A percentile compares a stretch with the other conserved stretches of the same genome.
Evolutionary conservation across 768 basidiomycete species (phyloP).

Genomic region (Trametes gibbosa): DNA sequence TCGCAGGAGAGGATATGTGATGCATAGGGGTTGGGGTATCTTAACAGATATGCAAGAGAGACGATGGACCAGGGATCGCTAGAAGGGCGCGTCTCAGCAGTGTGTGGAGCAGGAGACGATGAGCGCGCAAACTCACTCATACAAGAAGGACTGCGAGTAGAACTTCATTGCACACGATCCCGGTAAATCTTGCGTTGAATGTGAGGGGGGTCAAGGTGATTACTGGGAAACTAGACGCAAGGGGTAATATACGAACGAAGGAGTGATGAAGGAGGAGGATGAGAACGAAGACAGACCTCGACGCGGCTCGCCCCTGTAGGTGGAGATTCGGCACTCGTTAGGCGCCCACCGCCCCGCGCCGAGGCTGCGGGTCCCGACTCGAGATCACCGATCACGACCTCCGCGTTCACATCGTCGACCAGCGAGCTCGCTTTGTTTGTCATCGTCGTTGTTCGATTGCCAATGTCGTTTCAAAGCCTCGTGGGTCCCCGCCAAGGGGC

Average conservation of each 20-base stretch:
- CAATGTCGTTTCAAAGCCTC: too few relatives aligned
- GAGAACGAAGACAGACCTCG: conserved; percentile 2
- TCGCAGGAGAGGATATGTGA: conserved; percentile 94
- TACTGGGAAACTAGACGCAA: conserved; percentile 1
- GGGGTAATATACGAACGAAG: background rate
- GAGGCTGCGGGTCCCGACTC: background rate
- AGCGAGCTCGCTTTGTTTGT: background rate
- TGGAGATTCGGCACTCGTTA: conserved; percentile 12
- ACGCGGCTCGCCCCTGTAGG: conserved; percentile 11
- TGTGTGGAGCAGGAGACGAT: background rate
- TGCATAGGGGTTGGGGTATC: conserved; percentile 95
- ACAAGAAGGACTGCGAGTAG: conserved; percentile 54
- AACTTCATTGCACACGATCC: conserved; percentile 51
- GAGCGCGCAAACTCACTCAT: conserved; percentile 42
- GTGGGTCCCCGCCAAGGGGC: too few relatives aligned
- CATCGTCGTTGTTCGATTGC: background rate
- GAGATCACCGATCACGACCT: background rate
- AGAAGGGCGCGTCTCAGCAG: conserved; percentile 13
- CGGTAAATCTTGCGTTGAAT: conserved; percentile 16
- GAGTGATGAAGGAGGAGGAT: conserved; percentile 1
- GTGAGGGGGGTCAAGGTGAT: background rate
- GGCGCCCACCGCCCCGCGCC: conserved; percentile 1
- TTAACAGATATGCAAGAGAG: conserved; percentile 88
- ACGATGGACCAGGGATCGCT: conserved; percentile 96
- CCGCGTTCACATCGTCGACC: conserved; percentile 5